Base-by-base conservation (phyloP, 495 filamentous ascomycete species). In the Penicillium diatomitis region DNA sequence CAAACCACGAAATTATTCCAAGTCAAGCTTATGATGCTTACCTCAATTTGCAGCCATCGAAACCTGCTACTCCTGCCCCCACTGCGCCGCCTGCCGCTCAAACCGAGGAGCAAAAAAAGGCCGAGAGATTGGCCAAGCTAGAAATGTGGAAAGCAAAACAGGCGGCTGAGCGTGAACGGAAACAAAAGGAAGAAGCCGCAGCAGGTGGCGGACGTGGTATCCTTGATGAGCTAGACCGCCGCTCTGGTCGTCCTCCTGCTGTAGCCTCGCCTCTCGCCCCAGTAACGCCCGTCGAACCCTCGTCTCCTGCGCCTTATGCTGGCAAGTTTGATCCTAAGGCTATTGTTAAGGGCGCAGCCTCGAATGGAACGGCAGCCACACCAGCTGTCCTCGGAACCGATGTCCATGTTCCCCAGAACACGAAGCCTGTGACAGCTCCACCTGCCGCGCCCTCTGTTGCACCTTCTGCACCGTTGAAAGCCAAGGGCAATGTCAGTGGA, bases 131-230 rank as follows among this genome's bases (percentile, higher is more conserved):
- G 33, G 87, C 89, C 31, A 91, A 89, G 51, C 63, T 95, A 32
- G 86, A 90, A 64, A 87, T 88, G 53, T 95, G 90, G 89, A 95
- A 94, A 65, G 82, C 86, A 63, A 92, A 94, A 56, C 85, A 88
- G 52, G 79, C 79, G 11, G 88, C 86, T 35, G 80, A 89, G 57
- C 84, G 86, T 54, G 86, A 86, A 58, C 77, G 77, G 41, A 89
- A 88, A 56, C 82, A 87, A 62, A 83, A 83, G 47, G 83, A 83
- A 55, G 70, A 80, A n/a, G 71, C 67, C 27, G 76, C 67, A 29
- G 76, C 73, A 5, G 79, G 80, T 41, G 81, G 78, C 39, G 77
- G 83, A 40, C 70, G 80, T 44, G 83, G 76, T 57, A 80, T 89
- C 34, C 65, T 90, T 41, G 81, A 86, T 52, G 83, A 85, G 54